phyloP scores from a whole-genome alignment of 2,329 filamentous ascomycete species.

The Aspergillus piperis region DNA sequence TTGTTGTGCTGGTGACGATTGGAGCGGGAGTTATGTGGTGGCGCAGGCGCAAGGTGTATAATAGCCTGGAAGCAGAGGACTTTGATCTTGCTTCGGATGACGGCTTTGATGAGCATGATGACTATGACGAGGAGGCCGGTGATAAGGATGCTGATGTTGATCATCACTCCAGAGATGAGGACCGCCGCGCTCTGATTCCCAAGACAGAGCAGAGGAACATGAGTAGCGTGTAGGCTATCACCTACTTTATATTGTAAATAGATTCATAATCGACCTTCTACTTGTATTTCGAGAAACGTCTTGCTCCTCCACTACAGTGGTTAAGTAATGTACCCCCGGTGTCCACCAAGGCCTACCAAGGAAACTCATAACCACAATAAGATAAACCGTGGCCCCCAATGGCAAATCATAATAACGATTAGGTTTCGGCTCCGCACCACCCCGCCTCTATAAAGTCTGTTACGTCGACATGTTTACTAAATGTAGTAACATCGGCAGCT shows the following conservation, averaged over 20 bases:
- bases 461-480: no score
- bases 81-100: not conserved
- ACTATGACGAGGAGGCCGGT: not conserved
- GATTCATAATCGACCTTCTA: no score
- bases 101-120: not conserved
- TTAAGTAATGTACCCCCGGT: no score
- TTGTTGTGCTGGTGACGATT: not conserved
- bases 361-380: no score
- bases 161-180: not conserved
- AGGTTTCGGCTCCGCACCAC: no score
- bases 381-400: no score
- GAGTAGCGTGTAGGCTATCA: not conserved
- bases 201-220: not conserved
- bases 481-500: no score
- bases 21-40: not conserved
- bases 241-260: not conserved
- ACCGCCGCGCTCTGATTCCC: not conserved
- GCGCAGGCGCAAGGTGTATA: not conserved
- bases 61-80: not conserved
- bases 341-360: no score
- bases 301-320: no score
- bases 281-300: no score
- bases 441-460: no score
- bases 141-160: not conserved
- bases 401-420: no score